Conservation (phyloP, 2,329 filamentous ascomycete genomes). For the Furcasterigmium sp. region DNA sequence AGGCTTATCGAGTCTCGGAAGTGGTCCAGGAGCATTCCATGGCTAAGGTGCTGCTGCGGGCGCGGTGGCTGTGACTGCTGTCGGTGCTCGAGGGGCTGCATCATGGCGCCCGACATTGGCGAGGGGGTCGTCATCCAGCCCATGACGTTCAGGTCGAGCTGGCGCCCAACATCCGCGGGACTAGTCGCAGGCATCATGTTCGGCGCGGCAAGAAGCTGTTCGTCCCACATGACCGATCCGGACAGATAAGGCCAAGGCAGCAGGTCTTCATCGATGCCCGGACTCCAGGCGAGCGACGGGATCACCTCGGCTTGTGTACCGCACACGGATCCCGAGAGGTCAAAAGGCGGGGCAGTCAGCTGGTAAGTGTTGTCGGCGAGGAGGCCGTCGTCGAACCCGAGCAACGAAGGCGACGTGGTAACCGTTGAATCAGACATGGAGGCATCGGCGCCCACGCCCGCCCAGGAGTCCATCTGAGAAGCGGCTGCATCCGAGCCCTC, state of each 20-base stretch:
- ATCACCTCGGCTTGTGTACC: slow-evolving; percentile 1
- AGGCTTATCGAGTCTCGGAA: slow-evolving; percentile 6
- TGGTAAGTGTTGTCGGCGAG: slow-evolving; percentile 1
- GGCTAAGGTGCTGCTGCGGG: slow-evolving; percentile 1
- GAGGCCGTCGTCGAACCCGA: neutral
- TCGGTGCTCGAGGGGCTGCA: neutral
- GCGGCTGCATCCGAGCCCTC: neutral
- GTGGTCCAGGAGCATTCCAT: slow-evolving; percentile 8
- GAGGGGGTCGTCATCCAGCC: slow-evolving; percentile 1
- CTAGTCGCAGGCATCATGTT: neutral
- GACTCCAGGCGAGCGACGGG: slow-evolving; percentile 2
- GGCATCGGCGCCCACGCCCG: neutral
- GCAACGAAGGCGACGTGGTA: slow-evolving; percentile 1
- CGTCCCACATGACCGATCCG: neutral
- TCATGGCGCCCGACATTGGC: neutral
- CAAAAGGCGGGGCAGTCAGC: neutral
- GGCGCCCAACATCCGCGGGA: neutral
- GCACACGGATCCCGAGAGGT: slow-evolving; percentile 1
- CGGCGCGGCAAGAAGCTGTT: neutral
- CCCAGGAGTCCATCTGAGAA: neutral
- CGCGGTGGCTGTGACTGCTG: neutral
- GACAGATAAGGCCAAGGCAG: slow-evolving; percentile 3
- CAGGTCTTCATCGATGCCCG: slow-evolving; percentile 1
- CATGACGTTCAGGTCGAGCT: slow-evolving; percentile 1
- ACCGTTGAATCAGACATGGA: slow-evolving; percentile 2